phyloP scores from a whole-genome alignment of 257 asterid species.

The Gentiana dahurica region DNA sequence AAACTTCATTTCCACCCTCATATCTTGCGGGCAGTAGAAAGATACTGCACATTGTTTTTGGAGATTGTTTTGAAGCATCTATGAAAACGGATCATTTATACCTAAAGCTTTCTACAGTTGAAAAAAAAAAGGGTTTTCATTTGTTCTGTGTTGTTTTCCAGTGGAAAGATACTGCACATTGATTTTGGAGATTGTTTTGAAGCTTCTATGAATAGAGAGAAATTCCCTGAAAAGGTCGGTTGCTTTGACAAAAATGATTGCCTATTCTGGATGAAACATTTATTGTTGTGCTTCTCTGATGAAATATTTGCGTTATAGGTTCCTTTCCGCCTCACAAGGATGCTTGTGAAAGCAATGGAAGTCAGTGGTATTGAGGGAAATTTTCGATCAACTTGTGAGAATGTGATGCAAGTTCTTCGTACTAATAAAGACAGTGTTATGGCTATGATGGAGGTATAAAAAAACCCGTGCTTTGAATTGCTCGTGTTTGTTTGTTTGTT shows the following conservation, averaged over 20 bases:
- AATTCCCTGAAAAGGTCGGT: constrained; percentile 94
- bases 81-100: constrained; percentile 31
- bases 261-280: constrained; percentile 2
- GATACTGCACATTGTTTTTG: constrained; percentile 95
- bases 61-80: constrained; percentile 99
- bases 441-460: constrained; percentile 99
- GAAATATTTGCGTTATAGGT: constrained; percentile 42
- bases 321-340: constrained; percentile 97
- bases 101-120: too few relatives aligned
- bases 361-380: constrained; percentile 99
- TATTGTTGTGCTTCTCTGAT: background rate
- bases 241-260: background rate
- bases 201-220: constrained; percentile 99
- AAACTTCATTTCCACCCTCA: too few relatives aligned
- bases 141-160: constrained; percentile 21
- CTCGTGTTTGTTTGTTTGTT: too few relatives aligned
- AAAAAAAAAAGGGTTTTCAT: too few relatives aligned
- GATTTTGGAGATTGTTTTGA: constrained; percentile 99
- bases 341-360: constrained; percentile 99
- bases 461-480: constrained; percentile 1
- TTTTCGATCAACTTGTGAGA: constrained; percentile 95
- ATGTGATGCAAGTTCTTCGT: constrained; percentile 95
- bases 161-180: constrained; percentile 97
- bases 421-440: constrained; percentile 90
- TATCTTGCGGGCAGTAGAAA: constrained; percentile 52